phyloP scores from a whole-genome alignment of 371 early-diverging fungal genomes.

The Zopfochytrium polystomum region DNA sequence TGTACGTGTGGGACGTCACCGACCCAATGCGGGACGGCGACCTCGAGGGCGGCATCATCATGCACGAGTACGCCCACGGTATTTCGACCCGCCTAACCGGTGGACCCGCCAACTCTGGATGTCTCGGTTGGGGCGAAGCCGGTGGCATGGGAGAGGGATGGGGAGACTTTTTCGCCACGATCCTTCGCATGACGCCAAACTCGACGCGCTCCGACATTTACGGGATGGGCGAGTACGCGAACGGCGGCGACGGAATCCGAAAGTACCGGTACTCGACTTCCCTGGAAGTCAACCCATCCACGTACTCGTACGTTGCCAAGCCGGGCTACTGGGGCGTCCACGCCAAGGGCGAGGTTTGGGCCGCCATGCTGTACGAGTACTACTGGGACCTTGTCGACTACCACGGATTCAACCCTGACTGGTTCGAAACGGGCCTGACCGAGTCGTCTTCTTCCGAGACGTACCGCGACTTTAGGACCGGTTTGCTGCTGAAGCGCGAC shows the following conservation, averaged over 20 bases:
- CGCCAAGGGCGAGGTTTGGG: slow-evolving; percentile 96
- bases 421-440: slow-evolving; percentile 37
- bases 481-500: not conserved
- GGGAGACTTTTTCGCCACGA: slow-evolving; percentile 92
- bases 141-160: slow-evolving; percentile 68
- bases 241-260: slow-evolving; percentile 82
- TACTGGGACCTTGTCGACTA: slow-evolving; percentile 63
- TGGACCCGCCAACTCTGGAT: slow-evolving; percentile 86
- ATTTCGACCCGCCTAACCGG: slow-evolving; percentile 89
- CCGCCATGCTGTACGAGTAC: slow-evolving; percentile 67
- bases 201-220: slow-evolving; percentile 62
- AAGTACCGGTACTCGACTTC: slow-evolving; percentile 83
- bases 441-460: too few relatives aligned
- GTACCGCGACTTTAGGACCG: too few relatives aligned
- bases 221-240: slow-evolving; percentile 81
- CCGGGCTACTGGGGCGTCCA: slow-evolving; percentile 92
- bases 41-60: slow-evolving; percentile 85
- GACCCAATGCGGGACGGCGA: slow-evolving; percentile 76
- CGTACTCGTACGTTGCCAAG: slow-evolving; percentile 72
- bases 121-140: slow-evolving; percentile 90
- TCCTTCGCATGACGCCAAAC: slow-evolving; percentile 66
- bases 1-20: slow-evolving; percentile 83
- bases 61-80: slow-evolving; percentile 62
- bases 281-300: slow-evolving; percentile 79
- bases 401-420: slow-evolving; percentile 53